Conservation (phyloP, 2,329 filamentous ascomycete genomes). For the Alternaria ventricosa region DNA sequence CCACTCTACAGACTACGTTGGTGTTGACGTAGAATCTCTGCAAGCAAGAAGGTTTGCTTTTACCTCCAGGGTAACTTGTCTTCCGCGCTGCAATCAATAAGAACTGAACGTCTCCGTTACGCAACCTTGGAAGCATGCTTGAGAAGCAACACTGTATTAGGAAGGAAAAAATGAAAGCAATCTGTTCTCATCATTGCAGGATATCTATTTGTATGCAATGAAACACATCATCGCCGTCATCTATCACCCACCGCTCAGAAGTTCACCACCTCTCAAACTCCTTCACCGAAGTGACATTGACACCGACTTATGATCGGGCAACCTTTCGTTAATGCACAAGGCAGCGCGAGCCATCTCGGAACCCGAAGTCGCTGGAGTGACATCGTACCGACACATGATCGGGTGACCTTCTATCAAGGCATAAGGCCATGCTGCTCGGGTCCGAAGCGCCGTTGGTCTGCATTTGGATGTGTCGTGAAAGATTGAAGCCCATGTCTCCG, state of each 20-base stretch:
- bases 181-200: background rate
- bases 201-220: background rate
- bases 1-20: background rate
- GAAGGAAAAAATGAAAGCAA: background rate
- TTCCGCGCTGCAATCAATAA: background rate
- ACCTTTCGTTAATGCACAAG: slow-evolving; percentile 19
- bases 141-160: background rate
- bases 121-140: background rate
- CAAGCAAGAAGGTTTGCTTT: background rate
- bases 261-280: background rate
- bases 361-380: slow-evolving; percentile 16
- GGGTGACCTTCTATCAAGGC: slow-evolving; percentile 18
- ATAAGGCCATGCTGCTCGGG: slow-evolving; percentile 14
- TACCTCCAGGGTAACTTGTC: background rate
- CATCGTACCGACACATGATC: slow-evolving; percentile 12
- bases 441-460: slow-evolving; percentile 6
- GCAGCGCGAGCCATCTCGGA: slow-evolving; percentile 14
- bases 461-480: background rate
- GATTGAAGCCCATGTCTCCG: background rate
- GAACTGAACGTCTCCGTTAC: background rate
- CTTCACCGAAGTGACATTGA: slow-evolving; percentile 16
- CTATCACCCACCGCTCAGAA: background rate
- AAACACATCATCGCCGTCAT: background rate
- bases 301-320: slow-evolving; percentile 9
- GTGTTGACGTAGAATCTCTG: background rate